Evolutionary conservation across 306 rosid species (phyloP).

Genomic region (Sicyos edulis): DNA sequence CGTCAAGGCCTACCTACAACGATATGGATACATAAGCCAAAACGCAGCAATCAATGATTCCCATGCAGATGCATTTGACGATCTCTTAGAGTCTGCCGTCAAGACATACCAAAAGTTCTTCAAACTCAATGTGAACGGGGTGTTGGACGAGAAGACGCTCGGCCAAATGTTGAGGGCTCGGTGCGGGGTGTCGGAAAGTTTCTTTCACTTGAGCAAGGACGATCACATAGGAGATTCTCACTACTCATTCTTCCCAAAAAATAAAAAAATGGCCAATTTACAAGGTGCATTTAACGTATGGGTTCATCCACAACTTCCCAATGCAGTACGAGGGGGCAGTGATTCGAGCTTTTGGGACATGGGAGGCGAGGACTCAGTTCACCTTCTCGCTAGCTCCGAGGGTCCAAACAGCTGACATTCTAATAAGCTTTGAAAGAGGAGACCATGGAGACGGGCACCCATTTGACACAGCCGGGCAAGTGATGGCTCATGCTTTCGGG

Average conservation of each 20-base stretch:
- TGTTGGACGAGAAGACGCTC: conserved; percentile 24
- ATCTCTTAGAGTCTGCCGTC: too few relatives aligned
- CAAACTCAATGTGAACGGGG: conserved; percentile 33
- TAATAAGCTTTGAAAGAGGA: not conserved
- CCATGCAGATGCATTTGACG: conserved; percentile 16
- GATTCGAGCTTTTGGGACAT: not conserved
- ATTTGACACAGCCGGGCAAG: not conserved
- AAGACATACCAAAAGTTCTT: conserved; percentile 34
- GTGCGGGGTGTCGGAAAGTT: conserved; percentile 34
- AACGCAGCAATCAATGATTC: not conserved
- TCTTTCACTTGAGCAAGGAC: not conserved
- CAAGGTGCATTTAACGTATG: not conserved
- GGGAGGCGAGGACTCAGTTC: not conserved
- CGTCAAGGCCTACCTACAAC: conserved; percentile 32
- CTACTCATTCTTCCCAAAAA: conserved; percentile 6
- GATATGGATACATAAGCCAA: conserved; percentile 30
- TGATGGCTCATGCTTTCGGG: not conserved
- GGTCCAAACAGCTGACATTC: not conserved
- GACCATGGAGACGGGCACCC: not conserved
- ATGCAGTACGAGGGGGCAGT: not conserved
- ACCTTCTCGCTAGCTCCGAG: not conserved
- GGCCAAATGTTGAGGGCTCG: conserved; percentile 33
- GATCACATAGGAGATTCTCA: not conserved
- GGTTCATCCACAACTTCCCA: not conserved
- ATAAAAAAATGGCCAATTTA: conserved; percentile 3